Base-by-base conservation (phyloP, 2,329 filamentous ascomycete genomes). In the Penicillium sp. region DNA sequence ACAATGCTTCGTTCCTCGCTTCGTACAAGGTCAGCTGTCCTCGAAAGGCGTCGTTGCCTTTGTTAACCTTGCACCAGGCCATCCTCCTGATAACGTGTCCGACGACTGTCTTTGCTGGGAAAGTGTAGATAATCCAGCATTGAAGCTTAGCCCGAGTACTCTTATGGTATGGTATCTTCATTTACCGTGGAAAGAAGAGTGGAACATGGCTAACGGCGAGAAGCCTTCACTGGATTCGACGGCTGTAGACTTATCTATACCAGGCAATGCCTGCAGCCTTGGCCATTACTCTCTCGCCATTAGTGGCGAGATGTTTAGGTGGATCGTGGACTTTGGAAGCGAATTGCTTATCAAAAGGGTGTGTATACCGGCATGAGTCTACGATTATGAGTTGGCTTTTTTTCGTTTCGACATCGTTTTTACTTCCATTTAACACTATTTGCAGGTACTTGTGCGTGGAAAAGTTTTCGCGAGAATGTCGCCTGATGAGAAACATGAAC, bases 381-480 rank as follows among this genome's bases (percentile, higher is more conserved):
- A n/a, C n/a, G n/a, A n/a, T n/a, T n/a, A n/a, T n/a, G n/a, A n/a
- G n/a, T n/a, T n/a, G n/a, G n/a, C n/a, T n/a, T n/a, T n/a, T n/a
- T n/a, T n/a, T n/a, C n/a, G n/a, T n/a, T n/a, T n/a, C n/a, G n/a
- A n/a, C n/a, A n/a, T n/a, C n/a, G n/a, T n/a, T n/a, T n/a, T n/a
- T n/a, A n/a, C n/a, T n/a, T n/a, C n/a, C n/a, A n/a, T n/a, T n/a
- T n/a, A n/a, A n/a, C n/a, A n/a, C n/a, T n/a, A n/a, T 10, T 15
- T 37, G 15, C 40, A 93, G 76, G 91, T 97, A 83, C 86, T 98
- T 48, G 84, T 95, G 31, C 80, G 80, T 46, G 90, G 91, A 22
- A 91, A 93, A 68, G 88, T 98, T 1, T 98, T 95, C 69, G 94
- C 93, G 4, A 85, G 93, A 59, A 98, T 98, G 93, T 97, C 91